A percentile compares a stretch with the other conserved stretches of the same genome.
Evolutionary conservation across 306 rosid genomes (phyloP).

Genomic region (Biancaea sappan): DNA sequence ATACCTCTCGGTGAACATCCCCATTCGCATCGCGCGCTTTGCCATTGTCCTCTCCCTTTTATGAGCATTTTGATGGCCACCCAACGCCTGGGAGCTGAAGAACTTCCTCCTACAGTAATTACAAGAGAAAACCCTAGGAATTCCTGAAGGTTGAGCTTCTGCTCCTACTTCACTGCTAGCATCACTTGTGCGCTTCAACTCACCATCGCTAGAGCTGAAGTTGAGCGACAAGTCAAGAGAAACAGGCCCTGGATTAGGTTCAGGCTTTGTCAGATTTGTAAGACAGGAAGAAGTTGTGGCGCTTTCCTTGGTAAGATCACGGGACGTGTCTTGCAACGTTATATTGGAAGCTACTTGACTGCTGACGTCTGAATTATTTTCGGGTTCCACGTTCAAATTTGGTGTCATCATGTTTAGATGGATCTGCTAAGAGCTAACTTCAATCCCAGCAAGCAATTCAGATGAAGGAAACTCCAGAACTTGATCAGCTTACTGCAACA

Average conservation of each 20-base stretch:
- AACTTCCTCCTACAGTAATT: constrained; percentile 85
- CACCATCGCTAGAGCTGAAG: constrained; percentile 44
- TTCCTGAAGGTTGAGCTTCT: constrained; percentile 42
- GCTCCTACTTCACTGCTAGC: constrained; percentile 46
- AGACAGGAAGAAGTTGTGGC: constrained; percentile 57
- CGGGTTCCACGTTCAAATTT: constrained; percentile 62
- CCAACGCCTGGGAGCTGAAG: constrained; percentile 91
- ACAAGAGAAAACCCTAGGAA: constrained; percentile 79
- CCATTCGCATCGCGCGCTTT: constrained; percentile 79
- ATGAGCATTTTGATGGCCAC: constrained; percentile 95
- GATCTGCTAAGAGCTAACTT: constrained; percentile 31
- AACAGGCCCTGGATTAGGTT: constrained; percentile 44
- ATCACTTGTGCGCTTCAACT: constrained; percentile 48
- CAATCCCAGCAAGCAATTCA: constrained; percentile 19
- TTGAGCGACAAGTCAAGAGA: constrained; percentile 71
- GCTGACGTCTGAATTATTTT: constrained; percentile 48
- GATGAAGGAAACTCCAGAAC: constrained; percentile 28
- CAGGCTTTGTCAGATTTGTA: constrained; percentile 43
- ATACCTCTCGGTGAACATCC: constrained; percentile 64
- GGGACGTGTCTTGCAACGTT: constrained; percentile 48
- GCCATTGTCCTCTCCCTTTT: constrained; percentile 94
- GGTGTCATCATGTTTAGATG: constrained; percentile 54
- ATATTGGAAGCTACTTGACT: constrained; percentile 53
- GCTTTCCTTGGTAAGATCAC: constrained; percentile 56
- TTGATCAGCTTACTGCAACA: constrained; percentile 26